Evolutionary conservation across 495 filamentous ascomycete species (phyloP).

Genomic region (Penicillium pancosmium): DNA sequence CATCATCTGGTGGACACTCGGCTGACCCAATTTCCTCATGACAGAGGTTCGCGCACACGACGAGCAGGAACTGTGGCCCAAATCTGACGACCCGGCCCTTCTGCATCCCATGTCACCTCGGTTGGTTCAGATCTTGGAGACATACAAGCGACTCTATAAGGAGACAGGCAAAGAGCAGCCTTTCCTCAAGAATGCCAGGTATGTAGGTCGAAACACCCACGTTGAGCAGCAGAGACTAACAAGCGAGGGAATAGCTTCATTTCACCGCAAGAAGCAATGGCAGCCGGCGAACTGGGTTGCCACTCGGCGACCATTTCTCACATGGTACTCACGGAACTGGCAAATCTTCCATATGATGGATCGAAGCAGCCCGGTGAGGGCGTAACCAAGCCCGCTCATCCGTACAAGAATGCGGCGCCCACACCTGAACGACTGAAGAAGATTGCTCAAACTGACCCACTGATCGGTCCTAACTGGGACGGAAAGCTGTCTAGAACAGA

Average conservation of each 20-base stretch:
- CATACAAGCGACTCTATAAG: constrained; percentile 38
- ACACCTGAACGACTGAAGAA: constrained; percentile 21
- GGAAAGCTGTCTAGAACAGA: constrained; percentile 25
- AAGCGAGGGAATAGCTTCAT: constrained; percentile 6
- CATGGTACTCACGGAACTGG: constrained; percentile 22
- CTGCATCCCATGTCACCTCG: constrained; percentile 42
- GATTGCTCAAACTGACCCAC: constrained; percentile 21
- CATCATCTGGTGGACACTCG: neutral
- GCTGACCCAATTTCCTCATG: neutral
- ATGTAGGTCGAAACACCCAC: constrained; percentile 7
- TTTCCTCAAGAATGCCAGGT: constrained; percentile 43
- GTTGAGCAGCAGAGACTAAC: constrained; percentile 3
- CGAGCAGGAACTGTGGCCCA: constrained; percentile 31
- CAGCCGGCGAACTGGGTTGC: constrained; percentile 24
- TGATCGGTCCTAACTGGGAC: constrained; percentile 25
- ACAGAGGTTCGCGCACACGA: constrained; percentile 30
- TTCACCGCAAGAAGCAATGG: constrained; percentile 25
- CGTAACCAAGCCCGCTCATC: constrained; percentile 24
- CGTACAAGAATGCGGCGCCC: constrained; percentile 19
- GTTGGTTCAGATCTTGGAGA: constrained; percentile 41
- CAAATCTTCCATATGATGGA: constrained; percentile 25
- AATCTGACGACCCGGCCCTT: constrained; percentile 37
- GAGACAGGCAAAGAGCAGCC: constrained; percentile 47
- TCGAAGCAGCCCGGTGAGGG: constrained; percentile 24
- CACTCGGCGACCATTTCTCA: constrained; percentile 26